Evolutionary conservation across 495 filamentous ascomycete genomes (phyloP), one percentile per base, ranked within the genome.

Genomic region (Podospora bellae-mahoneyi): DNA sequence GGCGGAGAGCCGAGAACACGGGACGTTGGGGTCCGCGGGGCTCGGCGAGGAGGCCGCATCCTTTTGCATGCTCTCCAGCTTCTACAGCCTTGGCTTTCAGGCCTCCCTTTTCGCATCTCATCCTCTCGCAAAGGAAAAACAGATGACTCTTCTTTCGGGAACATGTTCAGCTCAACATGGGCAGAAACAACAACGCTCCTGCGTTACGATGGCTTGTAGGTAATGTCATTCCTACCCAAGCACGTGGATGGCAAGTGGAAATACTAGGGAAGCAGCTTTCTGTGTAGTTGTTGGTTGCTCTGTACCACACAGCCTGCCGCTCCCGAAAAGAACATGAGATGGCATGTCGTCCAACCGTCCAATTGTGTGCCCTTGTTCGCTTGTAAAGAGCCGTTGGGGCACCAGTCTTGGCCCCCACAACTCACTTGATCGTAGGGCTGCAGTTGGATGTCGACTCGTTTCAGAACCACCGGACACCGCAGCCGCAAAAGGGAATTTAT

Each of bases 401-500:
- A 32, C 23, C 23, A 28, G 19, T 32, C 59, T 63, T 63, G 34
- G 61, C 61, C 61, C 61, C 61, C 61, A 63, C 61, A 6, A 20
- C 32, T 19, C 13, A 48, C 39, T 48, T 10, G 7, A 48, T 5
- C 39, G 9, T 48, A 18, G 39, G 39, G 39, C 39, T 48, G 39
- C 39, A 48, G 39, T 48, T 48, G 39, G 39, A 48, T 48, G 39
- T 48, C 39, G 2, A 18, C 13, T 48, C 2, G 39, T 48, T 48
- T 48, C 9, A 10, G 39, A 48, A 48, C 7, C 39, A 16, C 39
- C 13, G 39, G 39, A 48, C 39, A 48, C 39, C 2, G 39, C 39
- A 16, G 13, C 9, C 13, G 39, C 39, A 48, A 48, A 48, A 13
- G 39, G 39, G 39, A 16, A 48, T 3, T 2, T 48, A 5, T 48